phyloP scores from a whole-genome alignment of 1,139 yeast genomes.

The Kurtzmaniella quercitrusa region DNA sequence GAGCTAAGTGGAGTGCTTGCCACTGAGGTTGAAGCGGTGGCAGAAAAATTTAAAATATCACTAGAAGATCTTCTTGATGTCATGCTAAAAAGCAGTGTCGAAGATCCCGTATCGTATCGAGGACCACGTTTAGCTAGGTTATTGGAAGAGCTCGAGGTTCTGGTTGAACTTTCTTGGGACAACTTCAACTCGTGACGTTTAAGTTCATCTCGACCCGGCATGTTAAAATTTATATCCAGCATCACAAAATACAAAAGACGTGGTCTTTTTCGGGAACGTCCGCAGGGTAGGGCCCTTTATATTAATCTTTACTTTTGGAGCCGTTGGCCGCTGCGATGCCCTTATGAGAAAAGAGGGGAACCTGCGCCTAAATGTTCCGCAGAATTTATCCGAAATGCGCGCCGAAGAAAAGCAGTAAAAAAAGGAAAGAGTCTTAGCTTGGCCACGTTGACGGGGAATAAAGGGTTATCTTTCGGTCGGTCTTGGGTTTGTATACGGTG shows the following conservation, averaged over 20 bases:
- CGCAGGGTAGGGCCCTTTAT: neutral
- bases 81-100: slow-evolving; percentile 2
- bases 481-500: too few relatives aligned
- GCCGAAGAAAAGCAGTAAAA: neutral
- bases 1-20: slow-evolving; percentile 12
- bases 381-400: neutral
- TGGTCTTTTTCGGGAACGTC: neutral
- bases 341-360: neutral
- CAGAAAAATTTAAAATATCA: slow-evolving; percentile 10
- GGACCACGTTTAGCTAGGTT: neutral
- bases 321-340: neutral
- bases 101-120: neutral
- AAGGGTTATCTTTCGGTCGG: neutral
- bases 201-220: neutral
- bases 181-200: neutral
- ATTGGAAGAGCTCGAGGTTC: neutral
- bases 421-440: neutral
- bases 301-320: neutral
- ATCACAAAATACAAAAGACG: neutral
- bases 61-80: slow-evolving; percentile 15
- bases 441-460: neutral
- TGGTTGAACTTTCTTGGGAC: neutral
- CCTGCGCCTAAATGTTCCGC: neutral
- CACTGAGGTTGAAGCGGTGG: slow-evolving; percentile 14
- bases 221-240: neutral